Percentiles rank a stretch among this genome's conserved stretches.
phyloP scores from a whole-genome alignment of 208 protist genomes.

The Leishmania major region DNA sequence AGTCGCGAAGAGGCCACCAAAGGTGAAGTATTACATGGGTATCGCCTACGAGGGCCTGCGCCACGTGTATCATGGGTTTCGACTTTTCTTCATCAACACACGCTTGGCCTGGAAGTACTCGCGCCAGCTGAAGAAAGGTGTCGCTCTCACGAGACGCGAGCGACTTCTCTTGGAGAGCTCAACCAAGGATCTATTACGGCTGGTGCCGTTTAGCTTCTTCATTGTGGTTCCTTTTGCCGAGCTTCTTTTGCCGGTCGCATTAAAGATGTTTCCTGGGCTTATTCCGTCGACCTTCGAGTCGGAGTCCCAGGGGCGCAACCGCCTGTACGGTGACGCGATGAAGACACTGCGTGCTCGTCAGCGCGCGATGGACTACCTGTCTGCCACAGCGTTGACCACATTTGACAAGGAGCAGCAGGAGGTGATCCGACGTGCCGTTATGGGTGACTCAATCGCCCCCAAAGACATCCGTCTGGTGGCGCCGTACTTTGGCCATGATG shows the following conservation, averaged over 20 bases:
- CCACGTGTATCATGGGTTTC: conserved; percentile 91
- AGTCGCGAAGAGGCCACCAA: conserved; percentile 24
- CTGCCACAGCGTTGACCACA: conserved; percentile 78
- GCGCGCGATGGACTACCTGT: conserved; percentile 86
- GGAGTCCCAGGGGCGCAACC: conserved; percentile 84
- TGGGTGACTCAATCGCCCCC: conserved; percentile 77
- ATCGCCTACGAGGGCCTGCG: conserved; percentile 62
- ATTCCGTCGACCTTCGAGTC: conserved; percentile 96
- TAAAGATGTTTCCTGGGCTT: conserved; percentile 97
- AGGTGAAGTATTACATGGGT: conserved; percentile 42
- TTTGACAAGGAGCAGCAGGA: conserved; percentile 84
- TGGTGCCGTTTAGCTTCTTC: conserved; percentile 98
- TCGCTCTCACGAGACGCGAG: conserved; percentile 87
- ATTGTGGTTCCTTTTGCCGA: conserved; percentile 97
- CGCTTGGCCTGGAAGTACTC: conserved; percentile 88
- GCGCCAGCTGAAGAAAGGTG: conserved; percentile 80
- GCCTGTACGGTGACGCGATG: conserved; percentile 71
- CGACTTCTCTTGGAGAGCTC: conserved; percentile 92
- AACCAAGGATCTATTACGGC: conserved; percentile 93
- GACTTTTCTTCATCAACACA: conserved; percentile 89
- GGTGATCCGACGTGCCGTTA: conserved; percentile 71
- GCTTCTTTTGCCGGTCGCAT: conserved; percentile 93
- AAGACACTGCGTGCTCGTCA: conserved; percentile 81
- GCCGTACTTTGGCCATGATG: conserved; percentile 75
- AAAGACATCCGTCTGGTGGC: conserved; percentile 79